Evolutionary conservation across 1,284 basidiomycete species (phyloP).

Genomic region (Kwoniella shivajii): DNA sequence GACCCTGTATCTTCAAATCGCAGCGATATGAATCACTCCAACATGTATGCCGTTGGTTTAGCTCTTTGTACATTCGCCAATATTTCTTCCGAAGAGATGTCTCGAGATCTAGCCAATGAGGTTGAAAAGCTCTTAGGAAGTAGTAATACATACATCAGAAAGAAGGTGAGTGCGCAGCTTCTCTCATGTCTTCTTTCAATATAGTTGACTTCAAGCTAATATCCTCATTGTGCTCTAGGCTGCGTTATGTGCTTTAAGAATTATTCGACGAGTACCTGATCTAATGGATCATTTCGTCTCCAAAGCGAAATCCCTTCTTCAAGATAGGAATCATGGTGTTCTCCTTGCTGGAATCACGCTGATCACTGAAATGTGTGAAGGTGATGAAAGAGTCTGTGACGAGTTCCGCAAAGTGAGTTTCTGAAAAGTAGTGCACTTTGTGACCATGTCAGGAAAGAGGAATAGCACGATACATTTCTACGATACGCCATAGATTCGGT

Average conservation of each 20-base stretch:
- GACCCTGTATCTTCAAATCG: conserved; percentile 8
- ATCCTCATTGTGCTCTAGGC: conserved; percentile 72
- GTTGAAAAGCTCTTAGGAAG: conserved; percentile 97
- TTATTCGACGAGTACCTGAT: conserved; percentile 96
- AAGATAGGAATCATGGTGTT: conserved; percentile 97
- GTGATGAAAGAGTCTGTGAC: conserved; percentile 71
- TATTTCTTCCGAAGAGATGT: conserved; percentile 99
- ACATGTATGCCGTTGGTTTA: conserved; percentile 98
- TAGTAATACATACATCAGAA: conserved; percentile 97
- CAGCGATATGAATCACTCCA: conserved; percentile 99
- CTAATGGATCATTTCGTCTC: conserved; percentile 88
- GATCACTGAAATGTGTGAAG: conserved; percentile 90
- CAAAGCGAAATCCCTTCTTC: conserved; percentile 86
- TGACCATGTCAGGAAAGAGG: not conserved
- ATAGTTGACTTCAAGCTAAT: not conserved
- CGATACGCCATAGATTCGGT: not conserved
- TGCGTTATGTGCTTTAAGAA: conserved; percentile 91
- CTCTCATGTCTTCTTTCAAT: not conserved
- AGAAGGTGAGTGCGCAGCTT: conserved; percentile 70
- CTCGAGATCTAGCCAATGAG: conserved; percentile 92
- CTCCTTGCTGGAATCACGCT: conserved; percentile 91
- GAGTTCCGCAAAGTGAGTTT: conserved; percentile 80
- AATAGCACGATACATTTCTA: not conserved
- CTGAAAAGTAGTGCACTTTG: too few relatives aligned
- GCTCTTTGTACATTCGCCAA: conserved; percentile 98